Conservation (phyloP, 306 rosid species). For the Carpinus viminea region DNA sequence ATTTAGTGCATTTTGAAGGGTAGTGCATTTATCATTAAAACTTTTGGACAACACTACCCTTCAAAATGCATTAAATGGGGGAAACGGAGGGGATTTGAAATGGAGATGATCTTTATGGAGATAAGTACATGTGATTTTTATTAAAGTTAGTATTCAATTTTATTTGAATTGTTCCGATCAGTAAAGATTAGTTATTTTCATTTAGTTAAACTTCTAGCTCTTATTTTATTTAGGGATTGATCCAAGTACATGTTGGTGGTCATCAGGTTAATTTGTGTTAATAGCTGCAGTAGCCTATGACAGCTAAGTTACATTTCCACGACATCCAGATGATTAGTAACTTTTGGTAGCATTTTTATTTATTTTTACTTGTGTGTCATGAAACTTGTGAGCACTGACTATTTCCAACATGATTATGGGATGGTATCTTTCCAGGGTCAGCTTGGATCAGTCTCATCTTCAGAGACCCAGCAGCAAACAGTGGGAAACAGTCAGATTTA, state of each 20-base stretch:
- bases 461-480: conserved; percentile 77
- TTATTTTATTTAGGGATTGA: neutral
- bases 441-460: conserved; percentile 71
- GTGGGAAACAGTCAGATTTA: conserved; percentile 62
- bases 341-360: no score
- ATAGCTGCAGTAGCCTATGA: neutral
- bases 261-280: neutral
- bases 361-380: no score
- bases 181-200: neutral
- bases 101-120: no score
- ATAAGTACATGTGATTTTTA: neutral
- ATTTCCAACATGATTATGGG: conserved; percentile 29
- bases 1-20: no score
- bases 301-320: neutral
- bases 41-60: no score
- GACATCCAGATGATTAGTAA: neutral
- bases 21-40: no score
- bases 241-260: neutral
- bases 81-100: no score
- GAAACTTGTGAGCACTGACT: conserved; percentile 16
- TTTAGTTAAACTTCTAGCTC: neutral
- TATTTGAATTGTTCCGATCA: neutral
- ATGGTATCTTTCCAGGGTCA: conserved; percentile 70
- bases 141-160: neutral
- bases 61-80: no score